phyloP scores from a whole-genome alignment of 2,329 filamentous ascomycete genomes.

The Ophiocordyceps unilateralis region DNA sequence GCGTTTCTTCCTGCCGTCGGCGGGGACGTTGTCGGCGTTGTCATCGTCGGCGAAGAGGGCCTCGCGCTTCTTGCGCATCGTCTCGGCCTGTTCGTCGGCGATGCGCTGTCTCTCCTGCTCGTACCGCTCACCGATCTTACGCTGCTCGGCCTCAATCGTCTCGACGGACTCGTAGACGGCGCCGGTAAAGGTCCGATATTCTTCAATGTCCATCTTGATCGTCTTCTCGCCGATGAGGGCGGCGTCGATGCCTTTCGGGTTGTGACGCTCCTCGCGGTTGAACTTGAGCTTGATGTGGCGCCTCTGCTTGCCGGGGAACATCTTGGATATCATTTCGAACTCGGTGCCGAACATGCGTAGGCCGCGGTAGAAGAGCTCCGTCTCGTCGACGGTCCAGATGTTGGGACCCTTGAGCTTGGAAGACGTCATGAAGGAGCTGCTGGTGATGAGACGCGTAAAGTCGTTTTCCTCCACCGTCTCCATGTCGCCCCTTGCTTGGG shows the following conservation, averaged over 20 bases:
- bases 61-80: slow-evolving; percentile 28
- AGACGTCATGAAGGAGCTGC: slow-evolving; percentile 43
- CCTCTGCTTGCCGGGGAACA: slow-evolving; percentile 57
- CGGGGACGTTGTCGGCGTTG: slow-evolving; percentile 3
- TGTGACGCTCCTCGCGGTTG: slow-evolving; percentile 56
- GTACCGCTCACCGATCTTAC: slow-evolving; percentile 25
- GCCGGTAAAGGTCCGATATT: slow-evolving; percentile 38
- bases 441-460: slow-evolving; percentile 55
- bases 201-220: slow-evolving; percentile 39
- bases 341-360: slow-evolving; percentile 67
- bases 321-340: slow-evolving; percentile 61
- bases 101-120: slow-evolving; percentile 24
- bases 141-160: slow-evolving; percentile 37
- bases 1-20: slow-evolving; percentile 15
- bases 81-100: slow-evolving; percentile 29
- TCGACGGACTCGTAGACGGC: slow-evolving; percentile 37
- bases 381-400: slow-evolving; percentile 54
- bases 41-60: slow-evolving; percentile 28
- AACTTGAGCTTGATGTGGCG: slow-evolving; percentile 70
- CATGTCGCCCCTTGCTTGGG: slow-evolving; percentile 28
- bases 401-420: slow-evolving; percentile 47
- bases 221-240: slow-evolving; percentile 44
- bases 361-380: slow-evolving; percentile 59
- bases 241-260: slow-evolving; percentile 44
- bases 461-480: slow-evolving; percentile 63